Evolutionary conservation across 108 stramenopile genomes (phyloP).

Genomic region (Nitzschia sp.): DNA sequence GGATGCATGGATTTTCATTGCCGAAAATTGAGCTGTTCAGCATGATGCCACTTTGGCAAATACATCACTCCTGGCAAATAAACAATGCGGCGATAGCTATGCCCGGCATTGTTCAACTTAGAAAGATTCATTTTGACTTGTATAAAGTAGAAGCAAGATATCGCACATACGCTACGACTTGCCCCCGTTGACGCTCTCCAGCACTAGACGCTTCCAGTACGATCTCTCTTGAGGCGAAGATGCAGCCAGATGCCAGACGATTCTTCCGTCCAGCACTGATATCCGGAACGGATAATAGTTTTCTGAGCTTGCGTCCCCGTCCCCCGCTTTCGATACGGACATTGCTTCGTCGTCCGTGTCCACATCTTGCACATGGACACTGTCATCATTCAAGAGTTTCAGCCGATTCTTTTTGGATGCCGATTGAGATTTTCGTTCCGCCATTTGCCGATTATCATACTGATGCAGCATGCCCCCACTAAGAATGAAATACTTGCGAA

Average conservation of each 20-base stretch:
- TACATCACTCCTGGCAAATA: too few relatives aligned
- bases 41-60: too few relatives aligned
- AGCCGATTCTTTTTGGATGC: conserved; percentile 51
- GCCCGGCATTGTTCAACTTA: too few relatives aligned
- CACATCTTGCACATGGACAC: neutral
- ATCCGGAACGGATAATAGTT: conserved; percentile 15
- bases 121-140: neutral
- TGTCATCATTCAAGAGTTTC: conserved; percentile 20
- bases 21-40: too few relatives aligned
- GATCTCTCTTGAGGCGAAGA: conserved; percentile 19
- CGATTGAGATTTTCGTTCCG: conserved; percentile 24
- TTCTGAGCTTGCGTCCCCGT: neutral
- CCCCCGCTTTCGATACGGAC: neutral
- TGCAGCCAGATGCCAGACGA: conserved; percentile 32
- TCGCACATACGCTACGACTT: neutral
- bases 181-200: neutral
- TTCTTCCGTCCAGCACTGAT: conserved; percentile 25
- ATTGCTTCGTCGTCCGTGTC: conserved; percentile 7
- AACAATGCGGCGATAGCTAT: too few relatives aligned
- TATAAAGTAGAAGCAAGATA: neutral
- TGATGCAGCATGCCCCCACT: conserved; percentile 38
- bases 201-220: conserved; percentile 15
- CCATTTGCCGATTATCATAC: conserved; percentile 32
- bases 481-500: conserved; percentile 15
- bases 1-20: neutral